A percentile compares a stretch with the other conserved stretches of the same genome.
phyloP scores from a whole-genome alignment of 768 basidiomycete genomes.

The Cyathus striatus region DNA sequence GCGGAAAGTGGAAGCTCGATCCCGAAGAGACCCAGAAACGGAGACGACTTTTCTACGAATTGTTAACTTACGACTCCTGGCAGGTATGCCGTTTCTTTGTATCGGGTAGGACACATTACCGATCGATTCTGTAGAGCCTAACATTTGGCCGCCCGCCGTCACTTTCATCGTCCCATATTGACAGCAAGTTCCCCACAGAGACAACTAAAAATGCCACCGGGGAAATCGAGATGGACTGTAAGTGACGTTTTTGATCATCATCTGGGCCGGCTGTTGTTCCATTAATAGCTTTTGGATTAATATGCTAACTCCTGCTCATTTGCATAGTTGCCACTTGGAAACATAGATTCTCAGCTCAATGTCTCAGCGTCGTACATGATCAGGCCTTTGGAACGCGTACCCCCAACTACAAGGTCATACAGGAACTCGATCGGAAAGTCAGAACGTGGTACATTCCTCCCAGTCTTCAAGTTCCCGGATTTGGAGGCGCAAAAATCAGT shows the following conservation, averaged over 20 bases:
- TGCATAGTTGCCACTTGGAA: slow-evolving; percentile 61
- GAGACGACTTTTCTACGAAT: slow-evolving; percentile 59
- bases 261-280: slow-evolving; percentile 1
- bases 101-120: slow-evolving; percentile 1
- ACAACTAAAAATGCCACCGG: slow-evolving; percentile 38
- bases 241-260: slow-evolving; percentile 13
- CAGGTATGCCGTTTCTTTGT: slow-evolving; percentile 38
- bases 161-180: slow-evolving; percentile 50
- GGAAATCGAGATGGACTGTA: slow-evolving; percentile 61
- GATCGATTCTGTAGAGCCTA: slow-evolving; percentile 41
- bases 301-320: slow-evolving; percentile 2
- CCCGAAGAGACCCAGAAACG: slow-evolving; percentile 52
- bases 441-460: slow-evolving; percentile 60
- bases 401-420: slow-evolving; percentile 56
- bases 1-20: slow-evolving; percentile 58
- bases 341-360: slow-evolving; percentile 58
- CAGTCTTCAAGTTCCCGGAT: slow-evolving; percentile 60
- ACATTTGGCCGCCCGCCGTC: slow-evolving; percentile 72
- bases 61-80: slow-evolving; percentile 66
- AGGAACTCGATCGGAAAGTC: slow-evolving; percentile 63
- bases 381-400: slow-evolving; percentile 61
- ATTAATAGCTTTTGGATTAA: slow-evolving; percentile 3
- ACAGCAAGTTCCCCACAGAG: slow-evolving; percentile 47
- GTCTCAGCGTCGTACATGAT: slow-evolving; percentile 60
- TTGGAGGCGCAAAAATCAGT: slow-evolving; percentile 41